Evolutionary conservation across 2,329 filamentous ascomycete species (phyloP).

Genomic region (Epichloe gansuensis): DNA sequence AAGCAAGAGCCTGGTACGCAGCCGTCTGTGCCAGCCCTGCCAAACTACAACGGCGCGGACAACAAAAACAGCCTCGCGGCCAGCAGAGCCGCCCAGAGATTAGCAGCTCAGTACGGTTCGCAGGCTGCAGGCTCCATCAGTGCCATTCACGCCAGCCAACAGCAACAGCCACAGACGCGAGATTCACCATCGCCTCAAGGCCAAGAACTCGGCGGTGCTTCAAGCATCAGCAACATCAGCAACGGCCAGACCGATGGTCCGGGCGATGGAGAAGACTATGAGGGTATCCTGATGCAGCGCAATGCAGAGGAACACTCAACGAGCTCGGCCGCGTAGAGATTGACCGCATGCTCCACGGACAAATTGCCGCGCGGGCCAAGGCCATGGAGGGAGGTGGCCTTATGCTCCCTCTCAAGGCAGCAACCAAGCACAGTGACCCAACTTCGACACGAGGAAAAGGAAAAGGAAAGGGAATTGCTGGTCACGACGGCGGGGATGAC

Average conservation of each 20-base stretch:
- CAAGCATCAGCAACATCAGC: constrained; percentile 21
- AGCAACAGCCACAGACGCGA: constrained; percentile 17
- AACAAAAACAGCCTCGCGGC: constrained; percentile 32
- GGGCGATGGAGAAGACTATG: constrained; percentile 40
- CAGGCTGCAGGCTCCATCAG: constrained; percentile 56
- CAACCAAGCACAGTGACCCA: constrained; percentile 22
- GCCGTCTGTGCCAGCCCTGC: constrained; percentile 20
- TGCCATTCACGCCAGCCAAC: constrained; percentile 39
- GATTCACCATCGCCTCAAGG: constrained; percentile 17
- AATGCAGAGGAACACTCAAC: constrained; percentile 37
- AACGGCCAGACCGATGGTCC: constrained; percentile 64
- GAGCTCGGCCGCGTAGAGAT: constrained; percentile 51
- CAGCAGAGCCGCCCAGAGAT: constrained; percentile 42
- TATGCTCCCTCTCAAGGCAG: constrained; percentile 58
- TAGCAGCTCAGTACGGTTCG: constrained; percentile 48
- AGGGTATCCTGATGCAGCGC: constrained; percentile 47
- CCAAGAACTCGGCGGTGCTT: constrained; percentile 8
- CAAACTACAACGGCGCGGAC: constrained; percentile 20
- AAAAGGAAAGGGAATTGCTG: constrained; percentile 23
- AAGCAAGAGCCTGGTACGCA: constrained; percentile 32
- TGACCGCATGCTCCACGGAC: constrained; percentile 56
- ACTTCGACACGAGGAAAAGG: constrained; percentile 10
- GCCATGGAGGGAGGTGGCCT: constrained; percentile 63
- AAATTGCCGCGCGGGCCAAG: constrained; percentile 53
- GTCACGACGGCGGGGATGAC: constrained; percentile 53